phyloP scores from a whole-genome alignment of 305 asterid species.

The Ajuga reptans region DNA sequence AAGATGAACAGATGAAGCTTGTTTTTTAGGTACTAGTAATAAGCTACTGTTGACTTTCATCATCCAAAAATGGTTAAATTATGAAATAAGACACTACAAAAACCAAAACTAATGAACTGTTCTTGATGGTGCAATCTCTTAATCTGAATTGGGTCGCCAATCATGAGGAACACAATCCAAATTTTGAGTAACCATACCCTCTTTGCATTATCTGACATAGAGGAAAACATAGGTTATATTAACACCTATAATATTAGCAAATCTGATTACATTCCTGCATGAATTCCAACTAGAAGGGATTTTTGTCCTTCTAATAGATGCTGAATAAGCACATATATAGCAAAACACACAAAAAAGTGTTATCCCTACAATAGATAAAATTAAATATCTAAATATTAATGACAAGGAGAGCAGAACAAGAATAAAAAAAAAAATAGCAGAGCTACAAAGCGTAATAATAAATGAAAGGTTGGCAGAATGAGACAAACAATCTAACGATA shows the following conservation, averaged over 20 bases:
- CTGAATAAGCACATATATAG: neutral
- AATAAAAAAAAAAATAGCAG: neutral
- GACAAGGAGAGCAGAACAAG: conserved; percentile 1
- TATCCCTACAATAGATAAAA: neutral
- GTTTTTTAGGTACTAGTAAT: neutral
- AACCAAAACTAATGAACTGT: neutral
- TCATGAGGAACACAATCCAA: neutral
- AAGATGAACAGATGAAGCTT: neutral
- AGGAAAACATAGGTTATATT: neutral
- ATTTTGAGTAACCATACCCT: conserved; percentile 4
- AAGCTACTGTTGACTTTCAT: conserved; percentile 8
- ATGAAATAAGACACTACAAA: conserved; percentile 4
- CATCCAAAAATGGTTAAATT: conserved; percentile 1
- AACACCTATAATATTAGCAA: neutral
- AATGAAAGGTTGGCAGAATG: neutral
- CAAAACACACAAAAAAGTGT: neutral
- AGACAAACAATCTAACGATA: neutral
- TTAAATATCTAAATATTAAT: conserved; percentile 4
- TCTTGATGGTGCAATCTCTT: neutral
- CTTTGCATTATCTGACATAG: neutral
- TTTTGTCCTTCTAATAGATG: neutral
- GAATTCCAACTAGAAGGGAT: neutral
- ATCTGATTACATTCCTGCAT: neutral
- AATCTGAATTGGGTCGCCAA: neutral
- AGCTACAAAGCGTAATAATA: neutral